Conservation (phyloP, 2,329 filamentous ascomycete genomes). For the Graphilbum fragrans region DNA sequence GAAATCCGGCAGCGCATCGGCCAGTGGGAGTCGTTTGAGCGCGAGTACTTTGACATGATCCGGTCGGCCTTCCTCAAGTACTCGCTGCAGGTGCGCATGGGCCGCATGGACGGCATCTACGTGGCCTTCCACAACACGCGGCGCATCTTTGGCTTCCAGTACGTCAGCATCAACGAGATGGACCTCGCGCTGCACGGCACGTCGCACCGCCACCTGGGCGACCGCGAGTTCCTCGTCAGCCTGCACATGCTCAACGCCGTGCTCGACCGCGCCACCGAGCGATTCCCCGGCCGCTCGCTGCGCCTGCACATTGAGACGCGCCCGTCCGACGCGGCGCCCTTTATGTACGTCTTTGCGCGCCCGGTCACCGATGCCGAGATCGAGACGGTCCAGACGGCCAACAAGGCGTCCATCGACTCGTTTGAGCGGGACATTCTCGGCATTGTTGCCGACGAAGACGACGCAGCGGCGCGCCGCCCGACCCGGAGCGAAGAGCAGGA, state of each 20-base stretch:
- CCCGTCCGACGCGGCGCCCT: constrained; percentile 35
- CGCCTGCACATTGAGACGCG: constrained; percentile 76
- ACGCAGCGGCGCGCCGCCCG: constrained; percentile 4
- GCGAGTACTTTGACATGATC: constrained; percentile 96
- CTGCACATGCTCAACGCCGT: constrained; percentile 67
- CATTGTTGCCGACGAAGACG: constrained; percentile 16
- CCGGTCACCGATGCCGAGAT: constrained; percentile 67
- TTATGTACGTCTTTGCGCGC: constrained; percentile 85
- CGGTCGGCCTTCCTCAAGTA: constrained; percentile 92
- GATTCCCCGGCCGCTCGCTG: constrained; percentile 65
- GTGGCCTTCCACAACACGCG: constrained; percentile 92
- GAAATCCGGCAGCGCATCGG: constrained; percentile 70
- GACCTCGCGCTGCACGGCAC: constrained; percentile 82
- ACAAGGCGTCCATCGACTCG: constrained; percentile 50
- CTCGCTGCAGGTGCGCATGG: constrained; percentile 90
- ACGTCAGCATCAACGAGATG: constrained; percentile 77
- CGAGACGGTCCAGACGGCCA: constrained; percentile 57
- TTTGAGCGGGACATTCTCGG: constrained; percentile 55
- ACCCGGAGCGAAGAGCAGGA: constrained; percentile 11
- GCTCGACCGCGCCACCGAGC: constrained; percentile 60
- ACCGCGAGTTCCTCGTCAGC: constrained; percentile 77
- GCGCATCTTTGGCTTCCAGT: constrained; percentile 96
- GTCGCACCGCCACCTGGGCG: constrained; percentile 50
- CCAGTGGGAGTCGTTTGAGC: constrained; percentile 81
- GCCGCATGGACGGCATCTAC: constrained; percentile 97